A percentile compares a stretch with the other conserved stretches of the same genome.
phyloP scores from a whole-genome alignment of 148 eudicot species.

The Rhododendron ovatum region DNA sequence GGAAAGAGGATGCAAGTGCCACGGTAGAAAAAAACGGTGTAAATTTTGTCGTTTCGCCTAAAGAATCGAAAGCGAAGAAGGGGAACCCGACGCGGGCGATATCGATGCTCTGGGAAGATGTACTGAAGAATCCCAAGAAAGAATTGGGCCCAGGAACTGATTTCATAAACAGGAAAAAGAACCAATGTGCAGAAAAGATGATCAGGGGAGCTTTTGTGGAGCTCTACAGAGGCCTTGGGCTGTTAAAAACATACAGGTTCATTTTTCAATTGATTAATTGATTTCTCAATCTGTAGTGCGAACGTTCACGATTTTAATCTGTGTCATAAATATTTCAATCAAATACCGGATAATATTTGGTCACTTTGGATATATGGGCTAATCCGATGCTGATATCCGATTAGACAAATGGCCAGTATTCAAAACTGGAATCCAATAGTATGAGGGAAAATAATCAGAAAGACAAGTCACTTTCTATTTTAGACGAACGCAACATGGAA shows the following conservation, averaged over 20 bases:
- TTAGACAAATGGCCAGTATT: neutral
- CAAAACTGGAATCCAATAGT: neutral
- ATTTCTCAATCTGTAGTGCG: too few species aligned
- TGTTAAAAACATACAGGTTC: constrained; percentile 85
- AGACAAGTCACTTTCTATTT: neutral
- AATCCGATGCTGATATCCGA: neutral
- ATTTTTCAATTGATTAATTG: neutral
- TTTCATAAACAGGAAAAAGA: constrained; percentile 65
- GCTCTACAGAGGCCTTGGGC: constrained; percentile 84
- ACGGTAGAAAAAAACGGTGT: constrained; percentile 76
- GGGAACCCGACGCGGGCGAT: constrained; percentile 72
- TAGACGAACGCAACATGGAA: neutral
- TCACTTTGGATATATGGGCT: neutral
- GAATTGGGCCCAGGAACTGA: constrained; percentile 44
- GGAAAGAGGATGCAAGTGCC: constrained; percentile 66
- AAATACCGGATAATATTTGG: neutral
- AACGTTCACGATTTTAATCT: too few species aligned
- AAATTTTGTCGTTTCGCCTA: constrained; percentile 42
- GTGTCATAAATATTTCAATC: too few species aligned
- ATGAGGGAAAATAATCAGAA: neutral
- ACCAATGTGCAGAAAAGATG: constrained; percentile 89
- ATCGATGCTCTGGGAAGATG: constrained; percentile 80
- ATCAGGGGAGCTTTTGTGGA: constrained; percentile 91
- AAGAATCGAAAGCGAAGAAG: constrained; percentile 45
- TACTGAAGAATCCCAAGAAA: constrained; percentile 58